A percentile compares a stretch with the other conserved stretches of the same genome.
phyloP scores from a whole-genome alignment of 257 asterid genomes.

The Fraxinus pennsylvanica region DNA sequence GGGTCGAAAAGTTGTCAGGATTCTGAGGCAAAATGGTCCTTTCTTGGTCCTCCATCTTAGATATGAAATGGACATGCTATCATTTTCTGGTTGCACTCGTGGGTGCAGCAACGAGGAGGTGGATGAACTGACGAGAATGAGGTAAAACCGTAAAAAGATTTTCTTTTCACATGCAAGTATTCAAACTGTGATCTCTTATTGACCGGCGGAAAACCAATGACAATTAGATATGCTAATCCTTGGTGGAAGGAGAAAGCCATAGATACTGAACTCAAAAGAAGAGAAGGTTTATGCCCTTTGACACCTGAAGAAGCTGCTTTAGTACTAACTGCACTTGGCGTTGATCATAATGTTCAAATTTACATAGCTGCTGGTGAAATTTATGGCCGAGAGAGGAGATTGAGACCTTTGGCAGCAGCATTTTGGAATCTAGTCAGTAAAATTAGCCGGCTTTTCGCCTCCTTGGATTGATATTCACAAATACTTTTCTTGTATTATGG shows the following conservation, averaged over 20 bases:
- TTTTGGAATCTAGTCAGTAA: slow-evolving; percentile 33
- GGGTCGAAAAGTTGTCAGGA: slow-evolving; percentile 33
- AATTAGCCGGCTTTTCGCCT: not conserved
- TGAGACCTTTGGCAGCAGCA: slow-evolving; percentile 29
- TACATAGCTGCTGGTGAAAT: slow-evolving; percentile 45
- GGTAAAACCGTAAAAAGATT: slow-evolving; percentile 20
- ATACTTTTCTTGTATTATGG: not conserved
- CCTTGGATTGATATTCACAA: not conserved
- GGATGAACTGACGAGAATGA: slow-evolving; percentile 38
- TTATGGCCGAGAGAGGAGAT: slow-evolving; percentile 36
- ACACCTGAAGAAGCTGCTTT: slow-evolving; percentile 48
- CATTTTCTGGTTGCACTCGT: slow-evolving; percentile 44
- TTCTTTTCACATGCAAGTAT: not conserved
- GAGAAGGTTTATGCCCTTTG: slow-evolving; percentile 41
- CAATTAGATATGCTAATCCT: slow-evolving; percentile 33
- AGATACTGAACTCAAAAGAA: slow-evolving; percentile 35
- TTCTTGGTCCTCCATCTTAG: slow-evolving; percentile 41
- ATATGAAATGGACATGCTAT: slow-evolving; percentile 46
- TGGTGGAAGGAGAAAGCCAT: slow-evolving; percentile 47
- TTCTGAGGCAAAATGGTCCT: slow-evolving; percentile 40
- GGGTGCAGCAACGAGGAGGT: slow-evolving; percentile 38
- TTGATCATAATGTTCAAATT: slow-evolving; percentile 32
- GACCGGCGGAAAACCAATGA: not conserved
- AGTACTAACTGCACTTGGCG: slow-evolving; percentile 33
- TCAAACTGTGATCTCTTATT: not conserved